phyloP scores from a whole-genome alignment of 2,329 filamentous ascomycete species.

The Aspergillus intermedius region DNA sequence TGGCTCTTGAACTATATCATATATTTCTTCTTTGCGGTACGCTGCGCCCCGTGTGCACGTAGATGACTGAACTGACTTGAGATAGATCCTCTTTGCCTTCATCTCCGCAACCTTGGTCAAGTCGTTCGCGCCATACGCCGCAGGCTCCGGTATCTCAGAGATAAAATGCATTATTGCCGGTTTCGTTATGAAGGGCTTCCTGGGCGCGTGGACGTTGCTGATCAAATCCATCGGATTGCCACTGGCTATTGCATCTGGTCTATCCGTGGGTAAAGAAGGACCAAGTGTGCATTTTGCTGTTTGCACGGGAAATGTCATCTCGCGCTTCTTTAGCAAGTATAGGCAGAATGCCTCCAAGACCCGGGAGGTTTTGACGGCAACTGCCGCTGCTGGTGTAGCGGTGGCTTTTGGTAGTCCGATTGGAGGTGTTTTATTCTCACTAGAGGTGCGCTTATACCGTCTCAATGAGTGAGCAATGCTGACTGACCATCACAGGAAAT shows the following conservation, averaged over 20 bases:
- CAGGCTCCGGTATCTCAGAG: conserved; percentile 93
- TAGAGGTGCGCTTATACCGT: conserved; percentile 53
- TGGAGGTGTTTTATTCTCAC: conserved; percentile 88
- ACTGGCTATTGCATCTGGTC: conserved; percentile 83
- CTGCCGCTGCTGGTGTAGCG: conserved; percentile 87
- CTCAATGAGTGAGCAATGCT: conserved; percentile 6
- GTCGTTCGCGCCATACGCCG: conserved; percentile 88
- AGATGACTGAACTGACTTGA: conserved; percentile 1
- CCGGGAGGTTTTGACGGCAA: conserved; percentile 88
- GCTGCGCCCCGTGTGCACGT: conserved; percentile 15
- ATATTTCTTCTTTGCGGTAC: conserved; percentile 78
- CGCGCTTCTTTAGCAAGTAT: conserved; percentile 87
- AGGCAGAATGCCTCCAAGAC: conserved; percentile 87
- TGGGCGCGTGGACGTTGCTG: conserved; percentile 81
- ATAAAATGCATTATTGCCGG: conserved; percentile 99
- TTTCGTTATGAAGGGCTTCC: conserved; percentile 98
- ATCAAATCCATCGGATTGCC: conserved; percentile 93
- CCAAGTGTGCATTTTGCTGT: conserved; percentile 99
- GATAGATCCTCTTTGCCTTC: conserved; percentile 68
- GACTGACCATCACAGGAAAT: conserved; percentile 58
- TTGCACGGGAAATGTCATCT: conserved; percentile 94
- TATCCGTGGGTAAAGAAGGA: conserved; percentile 94
- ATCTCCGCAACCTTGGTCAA: conserved; percentile 80
- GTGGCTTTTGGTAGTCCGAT: conserved; percentile 98
- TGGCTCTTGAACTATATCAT: conserved; percentile 74